A percentile compares a stretch with the other conserved stretches of the same genome.
phyloP scores from a whole-genome alignment of 2,329 filamentous ascomycete genomes.

The Sphaceloma murrayae region DNA sequence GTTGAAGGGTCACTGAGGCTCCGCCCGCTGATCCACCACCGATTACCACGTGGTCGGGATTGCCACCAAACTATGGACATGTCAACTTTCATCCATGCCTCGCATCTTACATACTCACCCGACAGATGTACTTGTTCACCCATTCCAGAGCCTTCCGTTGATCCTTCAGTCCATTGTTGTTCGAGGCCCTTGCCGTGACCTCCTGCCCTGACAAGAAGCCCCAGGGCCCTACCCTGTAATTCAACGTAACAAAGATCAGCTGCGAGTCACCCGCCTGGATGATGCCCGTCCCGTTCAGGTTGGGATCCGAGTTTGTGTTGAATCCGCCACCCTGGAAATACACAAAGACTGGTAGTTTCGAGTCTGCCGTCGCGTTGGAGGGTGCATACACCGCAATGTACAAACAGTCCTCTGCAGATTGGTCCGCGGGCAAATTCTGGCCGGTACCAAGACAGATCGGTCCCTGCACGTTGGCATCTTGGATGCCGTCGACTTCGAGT shows the following conservation, averaged over 20 bases:
- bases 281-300: slow-evolving; percentile 54
- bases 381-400: slow-evolving; percentile 58
- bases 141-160: slow-evolving; percentile 60
- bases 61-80: slow-evolving; percentile 51
- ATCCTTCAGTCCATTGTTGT: slow-evolving; percentile 63
- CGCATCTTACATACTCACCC: slow-evolving; percentile 27
- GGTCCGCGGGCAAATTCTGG: slow-evolving; percentile 26
- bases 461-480: slow-evolving; percentile 23
- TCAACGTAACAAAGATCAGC: slow-evolving; percentile 62
- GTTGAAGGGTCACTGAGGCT: slow-evolving; percentile 54
- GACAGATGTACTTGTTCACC: slow-evolving; percentile 55
- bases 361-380: slow-evolving; percentile 38
- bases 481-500: slow-evolving; percentile 18
- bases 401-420: slow-evolving; percentile 56
- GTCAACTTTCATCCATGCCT: not conserved
- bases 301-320: slow-evolving; percentile 37
- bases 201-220: slow-evolving; percentile 59
- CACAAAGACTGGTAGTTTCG: slow-evolving; percentile 55
- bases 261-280: slow-evolving; percentile 48
- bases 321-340: slow-evolving; percentile 44
- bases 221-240: slow-evolving; percentile 66
- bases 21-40: slow-evolving; percentile 61
- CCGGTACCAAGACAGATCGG: slow-evolving; percentile 30
- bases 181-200: slow-evolving; percentile 39
- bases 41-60: slow-evolving; percentile 57